Conservation (phyloP, 495 filamentous ascomycete species). For the Penicillium daleae region DNA sequence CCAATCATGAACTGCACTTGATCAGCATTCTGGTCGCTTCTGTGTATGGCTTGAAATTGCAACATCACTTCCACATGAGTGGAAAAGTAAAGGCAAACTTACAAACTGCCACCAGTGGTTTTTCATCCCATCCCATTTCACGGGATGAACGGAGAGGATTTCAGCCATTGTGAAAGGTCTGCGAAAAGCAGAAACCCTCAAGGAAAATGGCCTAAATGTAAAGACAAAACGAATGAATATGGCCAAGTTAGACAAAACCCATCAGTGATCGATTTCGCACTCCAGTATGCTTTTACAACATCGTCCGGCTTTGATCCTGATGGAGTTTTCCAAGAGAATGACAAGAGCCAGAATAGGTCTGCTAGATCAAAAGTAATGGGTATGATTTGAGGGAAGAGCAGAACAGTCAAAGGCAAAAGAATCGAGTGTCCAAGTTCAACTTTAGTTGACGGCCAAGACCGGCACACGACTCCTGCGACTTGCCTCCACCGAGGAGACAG, state of each 20-base stretch:
- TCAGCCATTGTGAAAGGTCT: slow-evolving; percentile 29
- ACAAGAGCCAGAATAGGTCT: not conserved
- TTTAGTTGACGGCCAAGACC: slow-evolving; percentile 7
- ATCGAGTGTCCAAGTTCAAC: not conserved
- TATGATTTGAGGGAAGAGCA: slow-evolving; percentile 8
- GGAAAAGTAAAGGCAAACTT: slow-evolving; percentile 18
- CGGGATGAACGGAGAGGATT: slow-evolving; percentile 38
- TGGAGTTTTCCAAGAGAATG: slow-evolving; percentile 6
- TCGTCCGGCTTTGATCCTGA: not conserved
- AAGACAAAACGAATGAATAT: not conserved
- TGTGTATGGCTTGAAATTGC: not conserved
- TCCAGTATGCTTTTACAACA: slow-evolving; percentile 6
- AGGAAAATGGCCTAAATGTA: not conserved
- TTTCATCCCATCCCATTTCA: slow-evolving; percentile 44
- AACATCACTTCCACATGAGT: slow-evolving; percentile 12
- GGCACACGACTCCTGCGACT: slow-evolving; percentile 10
- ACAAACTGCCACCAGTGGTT: slow-evolving; percentile 51
- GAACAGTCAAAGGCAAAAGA: not conserved
- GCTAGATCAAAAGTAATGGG: not conserved
- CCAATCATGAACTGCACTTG: slow-evolving; percentile 41
- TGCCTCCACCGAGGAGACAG: slow-evolving; percentile 12
- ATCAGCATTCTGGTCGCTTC: slow-evolving; percentile 18
- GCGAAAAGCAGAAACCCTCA: not conserved
- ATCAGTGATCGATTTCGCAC: not conserved
- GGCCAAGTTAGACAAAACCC: not conserved